Conservation (phyloP, 306 rosid species). For the Pyrus communis region DNA sequence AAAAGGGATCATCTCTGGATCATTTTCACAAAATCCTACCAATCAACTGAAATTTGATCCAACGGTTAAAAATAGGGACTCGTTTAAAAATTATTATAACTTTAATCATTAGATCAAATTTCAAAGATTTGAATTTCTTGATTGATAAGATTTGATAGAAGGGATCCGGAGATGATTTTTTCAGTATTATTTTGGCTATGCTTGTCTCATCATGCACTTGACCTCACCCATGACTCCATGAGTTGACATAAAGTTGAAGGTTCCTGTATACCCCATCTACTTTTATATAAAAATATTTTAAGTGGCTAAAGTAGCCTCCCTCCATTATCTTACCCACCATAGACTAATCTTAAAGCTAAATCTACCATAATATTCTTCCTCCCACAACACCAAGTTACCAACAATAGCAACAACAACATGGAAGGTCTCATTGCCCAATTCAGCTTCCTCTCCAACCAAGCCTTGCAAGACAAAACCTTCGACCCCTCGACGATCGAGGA, state of each 20-base stretch:
- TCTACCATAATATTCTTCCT: neutral
- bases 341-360: neutral
- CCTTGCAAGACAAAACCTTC: conserved; percentile 66
- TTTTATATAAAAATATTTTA: neutral
- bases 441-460: conserved; percentile 62
- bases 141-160: no score
- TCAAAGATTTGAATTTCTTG: rapidly evolving
- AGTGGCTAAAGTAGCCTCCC: neutral
- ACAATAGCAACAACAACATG: conserved; percentile 16
- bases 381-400: neutral
- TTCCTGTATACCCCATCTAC: neutral
- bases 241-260: neutral
- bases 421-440: conserved; percentile 72
- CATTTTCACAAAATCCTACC: rapidly evolving
- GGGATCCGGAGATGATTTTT: no score
- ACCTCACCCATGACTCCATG: neutral
- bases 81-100: no score
- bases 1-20: no score
- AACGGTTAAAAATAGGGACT: no score
- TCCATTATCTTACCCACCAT: neutral
- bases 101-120: no score
- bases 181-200: no score
- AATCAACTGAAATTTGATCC: no score
- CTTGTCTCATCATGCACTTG: neutral
- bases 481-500: conserved; percentile 74